Conservation (phyloP, 345 rosid genomes). For the Zanthoxylum bungeanum region DNA sequence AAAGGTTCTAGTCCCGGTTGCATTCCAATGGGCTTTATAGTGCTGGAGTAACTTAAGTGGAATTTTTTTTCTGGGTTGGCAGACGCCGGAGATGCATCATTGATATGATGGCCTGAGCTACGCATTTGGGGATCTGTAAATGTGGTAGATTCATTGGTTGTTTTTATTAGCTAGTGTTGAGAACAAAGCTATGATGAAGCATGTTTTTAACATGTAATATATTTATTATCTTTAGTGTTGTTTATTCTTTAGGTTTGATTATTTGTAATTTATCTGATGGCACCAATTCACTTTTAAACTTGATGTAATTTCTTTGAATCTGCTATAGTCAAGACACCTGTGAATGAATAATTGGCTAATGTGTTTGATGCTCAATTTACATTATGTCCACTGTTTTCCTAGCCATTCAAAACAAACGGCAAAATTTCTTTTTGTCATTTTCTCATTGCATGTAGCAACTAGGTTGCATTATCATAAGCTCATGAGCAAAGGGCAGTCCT, state of each 20-base stretch:
- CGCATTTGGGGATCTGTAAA: background rate
- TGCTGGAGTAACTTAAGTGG: background rate
- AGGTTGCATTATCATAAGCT: background rate
- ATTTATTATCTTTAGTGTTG: background rate
- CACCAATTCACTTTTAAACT: background rate
- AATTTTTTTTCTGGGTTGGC: conserved; percentile 8
- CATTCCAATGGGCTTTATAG: background rate
- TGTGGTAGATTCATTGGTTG: background rate
- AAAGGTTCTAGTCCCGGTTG: conserved; percentile 42
- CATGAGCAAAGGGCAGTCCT: background rate
- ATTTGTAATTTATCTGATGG: too few relatives aligned
- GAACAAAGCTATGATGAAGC: background rate
- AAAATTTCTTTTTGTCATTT: background rate
- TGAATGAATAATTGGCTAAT: background rate
- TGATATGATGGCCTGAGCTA: conserved; percentile 23
- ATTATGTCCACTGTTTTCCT: too few relatives aligned
- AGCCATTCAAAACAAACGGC: too few relatives aligned
- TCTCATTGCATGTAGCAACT: background rate
- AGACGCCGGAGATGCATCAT: conserved; percentile 47
- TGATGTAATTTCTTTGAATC: background rate
- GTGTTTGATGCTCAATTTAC: background rate
- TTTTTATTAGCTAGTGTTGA: background rate
- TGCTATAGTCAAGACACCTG: background rate
- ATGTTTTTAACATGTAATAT: background rate
- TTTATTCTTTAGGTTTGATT: background rate